A percentile compares a stretch with the other conserved stretches of the same genome.
phyloP scores from a whole-genome alignment of 768 basidiomycete genomes.

The Suillus cothurnatus region DNA sequence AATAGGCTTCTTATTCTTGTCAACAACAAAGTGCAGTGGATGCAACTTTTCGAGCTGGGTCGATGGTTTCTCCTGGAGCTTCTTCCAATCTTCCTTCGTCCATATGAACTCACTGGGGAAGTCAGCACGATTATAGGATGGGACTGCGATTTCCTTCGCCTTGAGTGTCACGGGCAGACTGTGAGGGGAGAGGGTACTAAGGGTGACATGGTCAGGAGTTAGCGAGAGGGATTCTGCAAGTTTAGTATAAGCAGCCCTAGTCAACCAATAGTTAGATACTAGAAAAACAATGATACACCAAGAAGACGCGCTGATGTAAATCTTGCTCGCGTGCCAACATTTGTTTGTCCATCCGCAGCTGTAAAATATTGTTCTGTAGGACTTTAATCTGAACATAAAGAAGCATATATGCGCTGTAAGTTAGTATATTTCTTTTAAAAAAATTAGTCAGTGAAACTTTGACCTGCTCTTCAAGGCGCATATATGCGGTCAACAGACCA shows the following conservation, averaged over 20 bases:
- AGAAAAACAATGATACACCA: background rate
- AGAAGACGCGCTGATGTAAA: background rate
- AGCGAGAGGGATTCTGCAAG: background rate
- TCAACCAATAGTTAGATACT: background rate
- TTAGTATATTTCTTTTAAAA: background rate
- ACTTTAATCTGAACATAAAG: background rate
- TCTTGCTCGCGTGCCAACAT: background rate
- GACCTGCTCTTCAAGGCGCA: constrained; percentile 1
- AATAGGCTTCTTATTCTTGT: background rate
- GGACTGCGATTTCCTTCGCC: background rate
- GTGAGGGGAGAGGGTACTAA: background rate
- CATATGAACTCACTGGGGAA: background rate
- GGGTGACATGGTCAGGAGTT: background rate
- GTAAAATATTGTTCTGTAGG: constrained; percentile 1
- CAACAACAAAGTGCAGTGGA: background rate
- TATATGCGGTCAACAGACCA: constrained; percentile 3
- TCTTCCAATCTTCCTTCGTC: background rate
- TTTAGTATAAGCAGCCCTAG: background rate
- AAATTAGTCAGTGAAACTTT: background rate
- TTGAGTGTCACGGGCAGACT: background rate
- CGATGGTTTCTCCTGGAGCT: background rate
- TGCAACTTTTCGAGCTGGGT: background rate
- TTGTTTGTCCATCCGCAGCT: background rate
- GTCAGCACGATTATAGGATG: background rate
- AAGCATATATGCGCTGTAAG: background rate